phyloP scores from a whole-genome alignment of 495 filamentous ascomycete species.

The Elasticomyces elasticus region DNA sequence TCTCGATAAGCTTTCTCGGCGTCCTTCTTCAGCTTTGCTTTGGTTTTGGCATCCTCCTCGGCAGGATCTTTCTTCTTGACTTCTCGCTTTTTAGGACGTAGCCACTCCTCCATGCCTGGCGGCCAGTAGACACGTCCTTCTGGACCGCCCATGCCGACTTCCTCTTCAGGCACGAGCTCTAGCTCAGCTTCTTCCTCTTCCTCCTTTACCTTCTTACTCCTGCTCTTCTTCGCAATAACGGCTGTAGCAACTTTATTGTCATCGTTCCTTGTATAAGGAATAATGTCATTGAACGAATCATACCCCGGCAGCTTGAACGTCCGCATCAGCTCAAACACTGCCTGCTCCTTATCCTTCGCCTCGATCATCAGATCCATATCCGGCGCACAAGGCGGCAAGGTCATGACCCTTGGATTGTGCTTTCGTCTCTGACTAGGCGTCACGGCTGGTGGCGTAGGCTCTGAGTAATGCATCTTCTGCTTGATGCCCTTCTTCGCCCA shows the following conservation, averaged over 20 bases:
- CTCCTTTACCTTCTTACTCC: constrained; percentile 36
- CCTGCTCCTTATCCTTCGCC: constrained; percentile 96
- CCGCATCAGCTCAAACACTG: constrained; percentile 87
- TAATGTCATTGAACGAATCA: constrained; percentile 63
- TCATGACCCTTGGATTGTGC: constrained; percentile 66
- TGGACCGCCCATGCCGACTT: constrained; percentile 80
- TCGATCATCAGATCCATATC: constrained; percentile 97
- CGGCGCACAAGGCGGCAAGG: constrained; percentile 67
- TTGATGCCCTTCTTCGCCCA: constrained; percentile 81
- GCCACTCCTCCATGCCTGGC: constrained; percentile 78
- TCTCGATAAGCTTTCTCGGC: constrained; percentile 1
- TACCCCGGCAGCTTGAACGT: constrained; percentile 73
- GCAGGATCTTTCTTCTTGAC: constrained; percentile 48
- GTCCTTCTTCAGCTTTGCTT: constrained; percentile 11
- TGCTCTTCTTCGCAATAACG: constrained; percentile 42
- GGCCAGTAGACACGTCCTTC: constrained; percentile 91
- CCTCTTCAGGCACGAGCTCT: constrained; percentile 48
- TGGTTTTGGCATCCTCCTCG: constrained; percentile 6
- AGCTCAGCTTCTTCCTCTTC: constrained; percentile 36
- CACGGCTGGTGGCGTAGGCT: constrained; percentile 63
- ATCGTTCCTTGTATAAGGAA: constrained; percentile 66
- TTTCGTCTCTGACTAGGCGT: constrained; percentile 69
- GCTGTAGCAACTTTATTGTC: constrained; percentile 57
- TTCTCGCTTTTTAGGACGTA: constrained; percentile 65
- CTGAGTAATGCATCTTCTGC: constrained; percentile 95